Conservation (phyloP, 768 basidiomycete genomes). For the Antrodiella citrinella region DNA sequence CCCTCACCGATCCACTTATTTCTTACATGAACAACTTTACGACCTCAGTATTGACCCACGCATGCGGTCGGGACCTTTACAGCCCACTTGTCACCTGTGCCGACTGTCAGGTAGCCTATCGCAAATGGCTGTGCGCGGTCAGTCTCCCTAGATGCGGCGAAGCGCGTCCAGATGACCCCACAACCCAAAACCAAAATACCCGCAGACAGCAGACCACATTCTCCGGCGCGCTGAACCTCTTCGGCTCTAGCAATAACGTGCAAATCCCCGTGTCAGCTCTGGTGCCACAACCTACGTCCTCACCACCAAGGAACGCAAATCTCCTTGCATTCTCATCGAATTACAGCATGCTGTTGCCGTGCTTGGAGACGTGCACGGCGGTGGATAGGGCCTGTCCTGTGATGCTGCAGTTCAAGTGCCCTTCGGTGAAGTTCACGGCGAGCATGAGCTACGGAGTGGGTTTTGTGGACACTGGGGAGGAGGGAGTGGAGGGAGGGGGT, state of each 20-base stretch:
- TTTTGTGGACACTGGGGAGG: slow-evolving; percentile 49
- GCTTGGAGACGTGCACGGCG: slow-evolving; percentile 68
- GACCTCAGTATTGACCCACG: slow-evolving; percentile 56
- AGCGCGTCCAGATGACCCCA: slow-evolving; percentile 23
- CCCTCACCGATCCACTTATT: slow-evolving; percentile 43
- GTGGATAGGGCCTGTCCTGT: slow-evolving; percentile 73
- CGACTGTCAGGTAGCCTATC: slow-evolving; percentile 67
- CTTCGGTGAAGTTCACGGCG: slow-evolving; percentile 52
- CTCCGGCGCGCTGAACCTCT: slow-evolving; percentile 21
- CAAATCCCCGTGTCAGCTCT: slow-evolving; percentile 44
- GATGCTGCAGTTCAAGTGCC: slow-evolving; percentile 66
- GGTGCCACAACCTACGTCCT: slow-evolving; percentile 29
- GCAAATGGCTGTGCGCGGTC: slow-evolving; percentile 68
- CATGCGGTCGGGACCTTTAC: slow-evolving; percentile 76
- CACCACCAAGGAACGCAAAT: slow-evolving; percentile 35
- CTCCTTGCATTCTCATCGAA: slow-evolving; percentile 35
- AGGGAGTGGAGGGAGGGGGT: slow-evolving; percentile 41
- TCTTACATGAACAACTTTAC: slow-evolving; percentile 69
- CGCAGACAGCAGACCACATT: slow-evolving; percentile 16
- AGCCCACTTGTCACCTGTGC: slow-evolving; percentile 71
- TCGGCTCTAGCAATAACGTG: slow-evolving; percentile 13
- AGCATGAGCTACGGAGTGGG: slow-evolving; percentile 68
- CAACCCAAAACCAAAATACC: slow-evolving; percentile 13
- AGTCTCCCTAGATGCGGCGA: slow-evolving; percentile 74
- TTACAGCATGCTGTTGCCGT: slow-evolving; percentile 67